Evolutionary conservation across 2,329 filamentous ascomycete genomes (phyloP).

Genomic region (Penicillium olsonii): DNA sequence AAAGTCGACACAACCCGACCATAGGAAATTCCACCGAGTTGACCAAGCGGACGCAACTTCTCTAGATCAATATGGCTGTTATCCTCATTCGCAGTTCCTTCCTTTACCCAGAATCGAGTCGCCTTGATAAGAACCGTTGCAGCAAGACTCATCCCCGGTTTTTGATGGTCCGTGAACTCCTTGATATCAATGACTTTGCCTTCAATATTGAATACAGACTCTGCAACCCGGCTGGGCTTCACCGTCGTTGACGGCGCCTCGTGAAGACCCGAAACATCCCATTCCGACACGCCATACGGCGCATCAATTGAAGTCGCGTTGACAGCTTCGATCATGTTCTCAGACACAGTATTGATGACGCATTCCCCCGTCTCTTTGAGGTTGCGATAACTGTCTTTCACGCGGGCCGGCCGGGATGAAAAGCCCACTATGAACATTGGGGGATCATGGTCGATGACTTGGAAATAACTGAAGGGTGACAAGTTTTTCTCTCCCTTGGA

Average conservation of each 20-base stretch:
- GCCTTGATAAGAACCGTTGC: conserved; percentile 77
- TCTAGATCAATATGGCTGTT: conserved; percentile 71
- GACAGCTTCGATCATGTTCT: conserved; percentile 81
- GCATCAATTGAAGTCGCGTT: conserved; percentile 76
- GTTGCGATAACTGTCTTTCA: conserved; percentile 78
- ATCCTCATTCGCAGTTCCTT: conserved; percentile 78
- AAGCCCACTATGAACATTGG: conserved; percentile 74
- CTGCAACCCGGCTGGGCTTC: conserved; percentile 69
- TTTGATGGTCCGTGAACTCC: conserved; percentile 72
- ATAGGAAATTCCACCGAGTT: conserved; percentile 86
- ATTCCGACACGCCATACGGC: conserved; percentile 74
- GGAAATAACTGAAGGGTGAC: conserved; percentile 82
- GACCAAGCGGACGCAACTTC: conserved; percentile 72
- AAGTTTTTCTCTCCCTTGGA: conserved; percentile 70
- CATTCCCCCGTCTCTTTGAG: conserved; percentile 71
- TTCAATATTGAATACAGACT: conserved; percentile 80
- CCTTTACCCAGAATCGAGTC: conserved; percentile 78
- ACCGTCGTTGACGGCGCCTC: conserved; percentile 66
- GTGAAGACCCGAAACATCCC: conserved; percentile 75
- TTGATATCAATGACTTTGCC: conserved; percentile 69
- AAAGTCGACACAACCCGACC: conserved; percentile 65
- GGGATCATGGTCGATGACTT: conserved; percentile 78
- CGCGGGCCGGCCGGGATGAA: conserved; percentile 54
- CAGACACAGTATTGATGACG: conserved; percentile 80
- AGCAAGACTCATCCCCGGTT: conserved; percentile 70